Conservation (phyloP, 768 basidiomycete genomes). For the Lactifluus pinguis region DNA sequence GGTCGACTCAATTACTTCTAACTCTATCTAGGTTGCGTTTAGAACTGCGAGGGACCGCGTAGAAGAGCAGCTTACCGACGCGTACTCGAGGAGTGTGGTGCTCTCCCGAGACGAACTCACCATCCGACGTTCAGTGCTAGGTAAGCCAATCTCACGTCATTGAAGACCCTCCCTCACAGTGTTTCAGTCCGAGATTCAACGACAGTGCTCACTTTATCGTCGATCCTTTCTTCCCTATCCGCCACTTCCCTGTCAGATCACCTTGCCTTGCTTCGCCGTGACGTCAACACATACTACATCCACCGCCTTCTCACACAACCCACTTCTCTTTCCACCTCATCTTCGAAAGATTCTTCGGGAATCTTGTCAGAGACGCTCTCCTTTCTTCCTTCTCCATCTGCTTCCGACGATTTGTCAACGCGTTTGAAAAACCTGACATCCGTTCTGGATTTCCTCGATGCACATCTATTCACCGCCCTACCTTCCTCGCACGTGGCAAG, state of each 20-base stretch:
- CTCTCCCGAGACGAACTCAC: conserved; percentile 41
- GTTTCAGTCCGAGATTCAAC: conserved; percentile 50
- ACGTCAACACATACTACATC: conserved; percentile 50
- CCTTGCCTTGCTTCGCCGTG: conserved; percentile 54
- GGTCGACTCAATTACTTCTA: background rate
- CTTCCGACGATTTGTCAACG: conserved; percentile 28
- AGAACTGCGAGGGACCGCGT: conserved; percentile 46
- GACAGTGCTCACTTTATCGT: conserved; percentile 40
- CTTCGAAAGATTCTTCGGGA: conserved; percentile 28
- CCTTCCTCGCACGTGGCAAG: conserved; percentile 36
- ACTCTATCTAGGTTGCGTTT: conserved; percentile 40
- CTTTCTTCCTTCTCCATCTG: conserved; percentile 37
- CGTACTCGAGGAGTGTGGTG: conserved; percentile 50
- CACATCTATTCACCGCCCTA: conserved; percentile 46
- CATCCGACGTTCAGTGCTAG: conserved; percentile 43
- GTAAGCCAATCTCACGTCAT: conserved; percentile 28
- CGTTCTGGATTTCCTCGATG: conserved; percentile 54
- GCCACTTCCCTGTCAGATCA: conserved; percentile 43
- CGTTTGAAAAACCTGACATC: conserved; percentile 48
- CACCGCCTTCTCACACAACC: conserved; percentile 50
- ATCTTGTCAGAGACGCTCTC: conserved; percentile 39
- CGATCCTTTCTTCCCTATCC: conserved; percentile 53
- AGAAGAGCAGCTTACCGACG: conserved; percentile 66
- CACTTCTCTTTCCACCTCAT: conserved; percentile 32
- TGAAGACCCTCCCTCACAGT: background rate